Evolutionary conservation across 2,329 filamentous ascomycete species (phyloP).

Genomic region (Epichloe sibirici): DNA sequence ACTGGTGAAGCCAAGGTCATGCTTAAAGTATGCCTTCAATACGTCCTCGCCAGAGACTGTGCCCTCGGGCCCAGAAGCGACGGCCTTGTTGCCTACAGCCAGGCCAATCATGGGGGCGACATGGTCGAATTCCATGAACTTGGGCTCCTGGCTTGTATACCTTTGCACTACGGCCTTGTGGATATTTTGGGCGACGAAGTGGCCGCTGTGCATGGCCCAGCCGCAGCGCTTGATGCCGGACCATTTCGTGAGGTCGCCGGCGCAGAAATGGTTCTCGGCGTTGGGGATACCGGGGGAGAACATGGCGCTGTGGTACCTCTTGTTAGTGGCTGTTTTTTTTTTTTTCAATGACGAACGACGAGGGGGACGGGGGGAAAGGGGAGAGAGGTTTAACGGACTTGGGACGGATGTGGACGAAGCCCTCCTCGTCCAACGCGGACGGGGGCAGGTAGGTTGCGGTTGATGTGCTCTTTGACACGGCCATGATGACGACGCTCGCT

Average conservation of each 20-base stretch:
- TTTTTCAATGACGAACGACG: too few relatives aligned
- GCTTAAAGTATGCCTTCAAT: conserved; percentile 50
- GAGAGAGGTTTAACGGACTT: conserved; percentile 26
- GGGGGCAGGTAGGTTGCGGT: conserved; percentile 51
- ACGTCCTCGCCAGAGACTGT: conserved; percentile 50
- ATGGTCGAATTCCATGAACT: conserved; percentile 36
- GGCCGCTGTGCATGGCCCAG: conserved; percentile 62
- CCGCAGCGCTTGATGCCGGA: conserved; percentile 71
- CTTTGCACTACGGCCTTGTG: conserved; percentile 46
- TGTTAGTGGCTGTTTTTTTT: not conserved
- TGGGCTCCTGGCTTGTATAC: conserved; percentile 26
- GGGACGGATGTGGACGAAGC: conserved; percentile 50
- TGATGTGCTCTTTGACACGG: conserved; percentile 50
- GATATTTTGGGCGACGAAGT: conserved; percentile 53
- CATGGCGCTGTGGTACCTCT: not conserved
- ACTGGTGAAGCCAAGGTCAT: conserved; percentile 55
- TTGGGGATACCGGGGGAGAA: conserved; percentile 45
- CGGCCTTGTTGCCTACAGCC: conserved; percentile 56
- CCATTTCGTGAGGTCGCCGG: conserved; percentile 60
- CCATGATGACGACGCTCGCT: conserved; percentile 56
- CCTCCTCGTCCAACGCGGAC: conserved; percentile 47
- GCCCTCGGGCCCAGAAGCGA: conserved; percentile 49
- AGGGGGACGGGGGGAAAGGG: too few relatives aligned
- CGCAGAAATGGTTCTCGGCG: conserved; percentile 49
- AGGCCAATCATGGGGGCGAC: conserved; percentile 57